Evolutionary conservation across 345 rosid genomes (phyloP).

Genomic region (Carallia brachiata): DNA sequence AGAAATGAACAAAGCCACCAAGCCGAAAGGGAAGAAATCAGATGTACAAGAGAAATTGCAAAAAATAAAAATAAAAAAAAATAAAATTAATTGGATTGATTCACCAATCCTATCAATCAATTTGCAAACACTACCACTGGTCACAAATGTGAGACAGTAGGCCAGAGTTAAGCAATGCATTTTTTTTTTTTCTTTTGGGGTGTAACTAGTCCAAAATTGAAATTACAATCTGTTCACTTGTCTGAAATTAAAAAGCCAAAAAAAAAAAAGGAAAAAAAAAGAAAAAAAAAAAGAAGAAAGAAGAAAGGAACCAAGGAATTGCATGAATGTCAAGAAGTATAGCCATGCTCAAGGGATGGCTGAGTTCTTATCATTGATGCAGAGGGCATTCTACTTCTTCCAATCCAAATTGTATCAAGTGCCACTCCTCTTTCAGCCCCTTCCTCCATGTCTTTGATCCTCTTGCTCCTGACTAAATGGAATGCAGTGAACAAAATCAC

Average conservation of each 20-base stretch:
- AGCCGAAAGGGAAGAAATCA: no score
- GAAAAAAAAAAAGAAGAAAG: no score
- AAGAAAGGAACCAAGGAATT: slow-evolving; percentile 10
- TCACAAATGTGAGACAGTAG: not conserved
- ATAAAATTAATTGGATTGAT: not conserved
- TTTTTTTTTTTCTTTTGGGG: not conserved
- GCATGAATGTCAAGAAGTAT: slow-evolving; percentile 35
- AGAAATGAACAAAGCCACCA: no score
- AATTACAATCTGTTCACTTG: not conserved
- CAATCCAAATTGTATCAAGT: slow-evolving; percentile 49
- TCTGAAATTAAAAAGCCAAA: not conserved
- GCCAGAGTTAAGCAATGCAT: not conserved
- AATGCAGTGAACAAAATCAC: slow-evolving; percentile 11
- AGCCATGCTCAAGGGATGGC: slow-evolving; percentile 56
- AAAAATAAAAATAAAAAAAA: not conserved
- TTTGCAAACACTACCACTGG: not conserved
- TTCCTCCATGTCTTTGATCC: slow-evolving; percentile 53
- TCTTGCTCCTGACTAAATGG: slow-evolving; percentile 35
- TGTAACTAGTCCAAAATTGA: not conserved
- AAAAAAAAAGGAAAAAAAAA: not conserved
- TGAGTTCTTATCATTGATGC: slow-evolving; percentile 84
- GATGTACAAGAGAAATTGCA: no score
- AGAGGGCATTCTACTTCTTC: slow-evolving; percentile 68
- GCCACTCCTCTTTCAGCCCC: slow-evolving; percentile 62
- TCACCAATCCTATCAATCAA: not conserved